These are phyloP conservation scores for Russula sp. DNA, from an alignment of 768 basidiomycete species.

Conservation along the genomic window DNA sequence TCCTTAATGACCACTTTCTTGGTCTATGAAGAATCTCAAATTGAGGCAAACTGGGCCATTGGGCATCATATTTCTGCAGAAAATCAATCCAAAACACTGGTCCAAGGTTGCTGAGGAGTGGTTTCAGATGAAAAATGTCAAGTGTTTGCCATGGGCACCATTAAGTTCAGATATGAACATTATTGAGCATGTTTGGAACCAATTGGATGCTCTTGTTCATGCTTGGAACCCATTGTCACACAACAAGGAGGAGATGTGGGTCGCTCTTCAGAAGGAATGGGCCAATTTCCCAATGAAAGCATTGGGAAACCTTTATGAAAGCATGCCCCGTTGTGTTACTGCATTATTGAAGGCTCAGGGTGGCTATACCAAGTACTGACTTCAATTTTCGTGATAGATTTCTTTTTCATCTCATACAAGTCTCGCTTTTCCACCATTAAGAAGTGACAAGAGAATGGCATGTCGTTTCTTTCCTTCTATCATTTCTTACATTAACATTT, in stretches of 20 bases:
- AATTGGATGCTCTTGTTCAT: background rate
- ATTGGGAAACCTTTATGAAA: background rate
- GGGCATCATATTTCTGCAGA: background rate
- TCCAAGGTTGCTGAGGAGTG: background rate
- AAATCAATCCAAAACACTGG: background rate
- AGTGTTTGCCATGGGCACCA: background rate
- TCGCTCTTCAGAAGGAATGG: background rate
- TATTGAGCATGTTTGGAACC: background rate
- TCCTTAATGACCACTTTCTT: too few relatives aligned
- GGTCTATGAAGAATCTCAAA: too few relatives aligned
- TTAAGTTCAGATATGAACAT: background rate
- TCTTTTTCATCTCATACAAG: background rate
- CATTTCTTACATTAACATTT: too few relatives aligned
- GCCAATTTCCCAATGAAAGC: background rate
- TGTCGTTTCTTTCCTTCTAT: too few relatives aligned
- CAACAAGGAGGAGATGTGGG: background rate
- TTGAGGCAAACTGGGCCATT: too few relatives aligned
- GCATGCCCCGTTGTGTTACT: background rate
- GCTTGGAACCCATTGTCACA: background rate
- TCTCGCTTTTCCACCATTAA: too few relatives aligned
- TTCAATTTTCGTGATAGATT: background rate
- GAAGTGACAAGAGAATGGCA: too few relatives aligned
- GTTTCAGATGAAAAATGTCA: background rate
- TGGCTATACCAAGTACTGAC: background rate
- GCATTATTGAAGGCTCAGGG: background rate